These are phyloP conservation scores for Dendrostoma leiphaemia DNA, from an alignment of 2,329 filamentous ascomycete species.

Conservation along the genomic window DNA sequence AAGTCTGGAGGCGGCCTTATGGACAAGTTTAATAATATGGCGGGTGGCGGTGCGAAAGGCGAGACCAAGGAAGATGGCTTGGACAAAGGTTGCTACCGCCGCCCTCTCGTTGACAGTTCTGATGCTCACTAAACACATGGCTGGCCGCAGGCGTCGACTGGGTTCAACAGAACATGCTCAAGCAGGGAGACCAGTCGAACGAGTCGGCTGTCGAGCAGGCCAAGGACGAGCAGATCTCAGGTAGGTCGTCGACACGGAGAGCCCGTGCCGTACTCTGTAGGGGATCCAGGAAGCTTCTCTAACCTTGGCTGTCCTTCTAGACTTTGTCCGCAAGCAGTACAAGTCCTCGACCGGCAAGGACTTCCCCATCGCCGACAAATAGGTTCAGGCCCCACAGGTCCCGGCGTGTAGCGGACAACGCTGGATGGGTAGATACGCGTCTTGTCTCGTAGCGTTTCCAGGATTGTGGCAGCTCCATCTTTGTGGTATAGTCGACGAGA, in stretches of 20 bases:
- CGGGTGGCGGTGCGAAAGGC: conserved; percentile 69
- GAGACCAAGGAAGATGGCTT: conserved; percentile 83
- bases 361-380: conserved; percentile 69
- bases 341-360: conserved; percentile 68
- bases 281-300: too few relatives aligned
- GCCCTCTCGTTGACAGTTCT: background rate
- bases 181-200: conserved; percentile 68
- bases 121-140: conserved; percentile 1
- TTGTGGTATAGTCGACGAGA: too few relatives aligned
- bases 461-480: too few relatives aligned
- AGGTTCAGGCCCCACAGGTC: conserved; percentile 29
- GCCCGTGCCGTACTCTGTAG: too few relatives aligned
- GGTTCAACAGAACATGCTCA: conserved; percentile 73
- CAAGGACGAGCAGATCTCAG: conserved; percentile 71
- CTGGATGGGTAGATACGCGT: too few relatives aligned
- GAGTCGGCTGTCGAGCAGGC: conserved; percentile 74
- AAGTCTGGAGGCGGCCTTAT: conserved; percentile 54
- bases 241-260: background rate
- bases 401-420: too few relatives aligned
- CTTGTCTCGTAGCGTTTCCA: too few relatives aligned
- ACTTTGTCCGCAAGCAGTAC: conserved; percentile 70
- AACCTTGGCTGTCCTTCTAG: conserved; percentile 36
- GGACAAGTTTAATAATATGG: conserved; percentile 68
- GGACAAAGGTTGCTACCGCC: conserved; percentile 64
- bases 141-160: conserved; percentile 65